Evolutionary conservation across 805 yeast genomes (phyloP), one percentile per base, ranked within the genome.

Genomic region (Saturnispora diversa): DNA sequence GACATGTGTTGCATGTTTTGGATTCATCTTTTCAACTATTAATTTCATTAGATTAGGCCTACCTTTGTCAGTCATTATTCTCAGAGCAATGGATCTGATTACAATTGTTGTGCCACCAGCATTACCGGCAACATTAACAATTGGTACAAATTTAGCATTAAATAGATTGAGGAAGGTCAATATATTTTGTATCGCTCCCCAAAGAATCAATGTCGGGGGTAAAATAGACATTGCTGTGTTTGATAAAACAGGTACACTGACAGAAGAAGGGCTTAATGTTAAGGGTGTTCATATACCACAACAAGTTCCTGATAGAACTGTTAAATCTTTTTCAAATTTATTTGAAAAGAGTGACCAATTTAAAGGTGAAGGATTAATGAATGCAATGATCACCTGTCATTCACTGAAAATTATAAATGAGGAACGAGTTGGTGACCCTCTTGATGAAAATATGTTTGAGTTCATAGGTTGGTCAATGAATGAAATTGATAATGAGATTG

Each of bases 41-140:
- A 84, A 86, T 54, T 92, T 92, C 58, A 71, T 90, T 44, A 68
- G 75, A 50, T 62, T 92, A 45, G 92, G 94, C 0, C 60, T 92
- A 28, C 77, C 81, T 4, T 72, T 72, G 46, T 68, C 68, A 35
- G 62, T 81, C 27, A 90, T 92, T 67, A 69, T 88, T 5, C 65
- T 92, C 42, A 73, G 99, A 50, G 97, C 97, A 0, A 66, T 92
- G 41, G 99, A 92, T 63, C 75, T 92, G 39, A 81, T 92, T 40
- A 92, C 99, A 0, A 87, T 92, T 57, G 98, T 92, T 6, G 96
- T 92, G 1, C 99, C 99, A 1, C 99, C 99, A 1, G 98, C 98
- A 0, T 69, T 92, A 33, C 99, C 99, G 0, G 98, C 98, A 0
- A 92, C 99, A 0, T 65, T 92, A 45, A 87, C 98, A 0, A 90